A percentile compares a stretch with the other conserved stretches of the same genome.
Evolutionary conservation across 139 green algal species (phyloP).

Genomic region (Chlamydomonas incerta): DNA sequence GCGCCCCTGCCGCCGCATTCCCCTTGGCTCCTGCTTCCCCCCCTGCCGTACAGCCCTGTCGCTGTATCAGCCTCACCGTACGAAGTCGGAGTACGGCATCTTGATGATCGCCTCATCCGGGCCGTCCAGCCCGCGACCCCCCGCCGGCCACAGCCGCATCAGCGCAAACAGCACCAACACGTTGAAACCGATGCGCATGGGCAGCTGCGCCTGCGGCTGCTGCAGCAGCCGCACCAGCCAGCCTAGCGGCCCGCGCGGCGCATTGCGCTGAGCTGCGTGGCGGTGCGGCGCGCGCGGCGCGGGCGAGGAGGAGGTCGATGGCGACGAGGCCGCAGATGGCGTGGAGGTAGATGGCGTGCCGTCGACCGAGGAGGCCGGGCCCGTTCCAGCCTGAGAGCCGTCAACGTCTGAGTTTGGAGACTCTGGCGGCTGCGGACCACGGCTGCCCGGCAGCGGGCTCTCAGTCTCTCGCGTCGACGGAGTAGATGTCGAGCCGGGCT

Average conservation of each 20-base stretch:
- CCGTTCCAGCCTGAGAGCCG: background rate
- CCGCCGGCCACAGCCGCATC: slow-evolving; percentile 73
- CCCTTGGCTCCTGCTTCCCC: too few relatives aligned
- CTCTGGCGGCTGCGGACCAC: too few relatives aligned
- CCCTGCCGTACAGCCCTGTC: too few relatives aligned
- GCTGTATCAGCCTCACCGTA: slow-evolving; percentile 46
- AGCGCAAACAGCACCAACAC: slow-evolving; percentile 67
- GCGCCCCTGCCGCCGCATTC: too few relatives aligned
- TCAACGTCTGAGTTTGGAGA: too few relatives aligned
- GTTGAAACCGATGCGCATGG: slow-evolving; percentile 65
- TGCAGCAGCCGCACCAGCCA: slow-evolving; percentile 2
- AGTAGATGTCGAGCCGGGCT: too few relatives aligned
- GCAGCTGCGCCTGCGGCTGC: slow-evolving; percentile 16
- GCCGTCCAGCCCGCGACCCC: slow-evolving; percentile 25
- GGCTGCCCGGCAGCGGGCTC: too few relatives aligned
- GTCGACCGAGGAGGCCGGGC: background rate
- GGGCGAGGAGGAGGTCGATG: too few relatives aligned
- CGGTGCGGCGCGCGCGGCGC: background rate
- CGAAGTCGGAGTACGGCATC: slow-evolving; percentile 83
- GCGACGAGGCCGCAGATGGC: too few relatives aligned
- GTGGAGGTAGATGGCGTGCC: too few relatives aligned
- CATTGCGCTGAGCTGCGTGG: background rate
- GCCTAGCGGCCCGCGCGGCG: background rate
- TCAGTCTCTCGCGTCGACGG: too few relatives aligned
- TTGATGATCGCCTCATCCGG: slow-evolving; percentile 37